Base-by-base conservation (phyloP, 257 asterid species). In the Plectranthus barbatus region DNA sequence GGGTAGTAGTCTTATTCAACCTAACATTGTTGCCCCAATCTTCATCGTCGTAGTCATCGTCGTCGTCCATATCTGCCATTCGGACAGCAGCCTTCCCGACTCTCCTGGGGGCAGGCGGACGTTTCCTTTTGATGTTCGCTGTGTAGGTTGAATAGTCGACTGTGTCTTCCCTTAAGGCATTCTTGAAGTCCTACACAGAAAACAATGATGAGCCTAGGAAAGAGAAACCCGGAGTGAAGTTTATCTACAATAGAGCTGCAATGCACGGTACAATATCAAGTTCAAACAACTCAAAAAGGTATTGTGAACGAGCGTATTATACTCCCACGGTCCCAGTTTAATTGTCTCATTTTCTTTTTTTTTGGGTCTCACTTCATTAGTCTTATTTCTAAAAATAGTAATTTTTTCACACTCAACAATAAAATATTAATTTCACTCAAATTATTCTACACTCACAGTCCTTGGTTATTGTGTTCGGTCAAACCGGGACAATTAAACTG, bases 91-190 rank as follows among this genome's bases (percentile, higher is more conserved):
- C 76, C 70, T 79, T 84, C 55, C 70, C 75, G 19, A 75, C 62
- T 74, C 77, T 79, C 70, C 80, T 79, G 14, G 80, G 49, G n/a
- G n/a, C n/a, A 71, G 87, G 76, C 4, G 82, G 85, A 24, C 81
- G 79, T 61, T 77, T 84, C 69, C 80, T 74, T 75, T 84, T 84
- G 74, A 84, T 79, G 78, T 63, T 81, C 3, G 91, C 83, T 19
- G 91, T 77, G 79, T 84, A 84, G 19, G 85, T 59, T 54, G 91
- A 79, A 51, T 84, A 84, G 64, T 84, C 91, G 5, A 84, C 55
- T 0, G 91, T 81, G 72, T 84, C 87, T 70, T 84, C 91, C 74
- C 46, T 83, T 59, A 83, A 26, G 17, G 86, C 86, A 46, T 83
- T 80, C 77, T 83, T 83, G 69, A 81, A 84, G 47, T 84, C 91